Conservation (phyloP, 768 basidiomycete genomes). For the Pisolithus tinctorius region DNA sequence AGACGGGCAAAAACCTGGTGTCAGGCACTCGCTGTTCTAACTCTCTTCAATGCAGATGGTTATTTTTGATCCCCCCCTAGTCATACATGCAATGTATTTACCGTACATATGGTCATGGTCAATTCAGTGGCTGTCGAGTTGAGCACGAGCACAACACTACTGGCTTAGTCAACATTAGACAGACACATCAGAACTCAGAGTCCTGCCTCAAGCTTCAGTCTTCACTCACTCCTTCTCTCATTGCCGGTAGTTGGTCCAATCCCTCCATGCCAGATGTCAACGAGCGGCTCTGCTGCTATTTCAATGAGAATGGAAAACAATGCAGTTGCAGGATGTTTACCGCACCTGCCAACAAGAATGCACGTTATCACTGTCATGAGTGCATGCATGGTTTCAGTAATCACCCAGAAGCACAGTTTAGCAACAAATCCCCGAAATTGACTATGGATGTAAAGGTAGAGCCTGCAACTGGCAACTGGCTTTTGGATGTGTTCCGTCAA, state of each 20-base stretch:
- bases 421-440: background rate
- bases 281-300: background rate
- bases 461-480: background rate
- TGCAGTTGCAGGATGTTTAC: slow-evolving; percentile 1
- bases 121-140: background rate
- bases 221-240: background rate
- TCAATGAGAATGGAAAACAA: background rate
- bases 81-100: too few relatives aligned
- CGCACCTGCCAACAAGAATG: background rate
- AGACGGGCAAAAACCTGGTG: slow-evolving; percentile 11
- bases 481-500: background rate
- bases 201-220: too few relatives aligned
- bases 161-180: background rate
- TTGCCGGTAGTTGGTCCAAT: background rate
- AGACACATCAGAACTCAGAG: too few relatives aligned
- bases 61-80: background rate
- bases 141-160: background rate
- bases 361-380: background rate
- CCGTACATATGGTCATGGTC: too few relatives aligned
- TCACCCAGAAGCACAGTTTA: background rate
- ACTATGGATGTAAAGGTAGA: background rate
- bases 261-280: background rate
- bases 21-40: slow-evolving; percentile 6
- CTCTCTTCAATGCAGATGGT: background rate
- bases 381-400: slow-evolving; percentile 3